A percentile compares a stretch with the other conserved stretches of the same genome.
phyloP scores from a whole-genome alignment of 2,329 filamentous ascomycete genomes.

The Torrubiella hemipterigena region DNA sequence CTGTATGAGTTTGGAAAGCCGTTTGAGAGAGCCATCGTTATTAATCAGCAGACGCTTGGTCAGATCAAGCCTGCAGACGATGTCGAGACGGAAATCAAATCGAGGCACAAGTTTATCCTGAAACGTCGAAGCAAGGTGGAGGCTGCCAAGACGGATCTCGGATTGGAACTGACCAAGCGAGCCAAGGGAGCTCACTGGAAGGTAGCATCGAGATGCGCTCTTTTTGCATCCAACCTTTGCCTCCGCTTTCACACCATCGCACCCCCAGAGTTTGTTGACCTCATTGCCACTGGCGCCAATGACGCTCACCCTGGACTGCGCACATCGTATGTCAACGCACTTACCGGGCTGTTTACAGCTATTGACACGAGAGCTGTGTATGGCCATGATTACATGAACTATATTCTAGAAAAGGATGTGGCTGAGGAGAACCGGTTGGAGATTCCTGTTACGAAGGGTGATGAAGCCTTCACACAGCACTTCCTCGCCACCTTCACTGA shows the following conservation, averaged over 20 bases:
- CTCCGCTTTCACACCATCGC: constrained; percentile 86
- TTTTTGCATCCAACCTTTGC: constrained; percentile 83
- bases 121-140: constrained; percentile 70
- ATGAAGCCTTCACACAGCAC: constrained; percentile 65
- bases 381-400: constrained; percentile 77
- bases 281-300: constrained; percentile 72
- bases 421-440: constrained; percentile 64
- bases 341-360: constrained; percentile 67
- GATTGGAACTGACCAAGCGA: constrained; percentile 67
- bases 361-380: constrained; percentile 81
- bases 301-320: constrained; percentile 83
- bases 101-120: constrained; percentile 57
- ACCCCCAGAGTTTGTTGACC: constrained; percentile 67
- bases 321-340: constrained; percentile 66
- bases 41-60: constrained; percentile 59
- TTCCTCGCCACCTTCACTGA: constrained; percentile 70
- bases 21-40: constrained; percentile 73
- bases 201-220: constrained; percentile 77
- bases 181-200: constrained; percentile 88
- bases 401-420: constrained; percentile 63
- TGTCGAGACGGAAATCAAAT: constrained; percentile 45
- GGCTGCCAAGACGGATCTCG: constrained; percentile 66
- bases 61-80: constrained; percentile 59
- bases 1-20: constrained; percentile 87
- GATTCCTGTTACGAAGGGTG: constrained; percentile 60